phyloP scores from a whole-genome alignment of 805 yeast species.

The Metschnikowia reukaufii region DNA sequence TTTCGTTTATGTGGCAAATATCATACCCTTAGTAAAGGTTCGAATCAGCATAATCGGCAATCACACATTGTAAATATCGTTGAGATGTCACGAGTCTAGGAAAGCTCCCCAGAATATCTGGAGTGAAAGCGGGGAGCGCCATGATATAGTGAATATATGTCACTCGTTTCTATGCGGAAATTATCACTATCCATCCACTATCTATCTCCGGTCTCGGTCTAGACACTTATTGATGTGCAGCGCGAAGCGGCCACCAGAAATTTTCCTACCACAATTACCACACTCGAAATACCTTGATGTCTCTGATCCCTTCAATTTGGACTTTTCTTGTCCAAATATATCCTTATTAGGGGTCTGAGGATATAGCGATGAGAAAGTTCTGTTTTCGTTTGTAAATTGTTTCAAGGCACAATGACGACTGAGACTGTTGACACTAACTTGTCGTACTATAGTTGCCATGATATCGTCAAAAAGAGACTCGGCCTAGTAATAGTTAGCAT shows the following conservation, averaged over 20 bases:
- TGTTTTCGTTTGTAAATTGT: constrained; percentile 1
- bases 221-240: constrained; percentile 89
- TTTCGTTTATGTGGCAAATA: too few relatives aligned
- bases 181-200: too few relatives aligned
- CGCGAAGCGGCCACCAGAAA: constrained; percentile 91
- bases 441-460: constrained; percentile 32
- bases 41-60: too few relatives aligned
- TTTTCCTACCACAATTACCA: constrained; percentile 76
- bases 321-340: constrained; percentile 52
- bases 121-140: too few relatives aligned
- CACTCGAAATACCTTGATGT: constrained; percentile 68
- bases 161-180: too few relatives aligned
- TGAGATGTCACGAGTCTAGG: too few relatives aligned
- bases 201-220: constrained; percentile 34
- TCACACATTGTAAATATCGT: too few relatives aligned
- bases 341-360: constrained; percentile 27
- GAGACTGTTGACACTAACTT: constrained; percentile 20
- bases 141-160: too few relatives aligned
- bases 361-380: neutral
- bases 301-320: constrained; percentile 44
- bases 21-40: too few relatives aligned
- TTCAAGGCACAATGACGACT: constrained; percentile 11
- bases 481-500: constrained; percentile 26
- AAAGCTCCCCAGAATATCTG: too few relatives aligned
- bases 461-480: constrained; percentile 38